Conservation (phyloP, 179 eudicot genomes). For the Corrigiola litoralis region DNA sequence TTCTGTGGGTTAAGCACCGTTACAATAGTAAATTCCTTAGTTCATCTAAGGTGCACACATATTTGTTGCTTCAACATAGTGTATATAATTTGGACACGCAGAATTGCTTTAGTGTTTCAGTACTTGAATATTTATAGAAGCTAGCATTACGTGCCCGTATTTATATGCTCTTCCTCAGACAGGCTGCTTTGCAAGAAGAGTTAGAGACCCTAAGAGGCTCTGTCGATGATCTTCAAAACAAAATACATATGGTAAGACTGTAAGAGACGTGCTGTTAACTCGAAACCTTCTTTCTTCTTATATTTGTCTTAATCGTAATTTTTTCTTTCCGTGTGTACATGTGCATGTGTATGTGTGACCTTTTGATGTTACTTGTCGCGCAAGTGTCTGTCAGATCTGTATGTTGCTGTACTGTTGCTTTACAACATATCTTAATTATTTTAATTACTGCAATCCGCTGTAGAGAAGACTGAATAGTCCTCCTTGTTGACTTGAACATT, state of each 20-base stretch:
- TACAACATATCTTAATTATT: too few relatives aligned
- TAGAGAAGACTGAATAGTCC: too few relatives aligned
- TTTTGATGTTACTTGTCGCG: too few relatives aligned
- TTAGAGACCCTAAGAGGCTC: slow-evolving; percentile 50
- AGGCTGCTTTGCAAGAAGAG: slow-evolving; percentile 78
- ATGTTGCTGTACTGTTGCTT: too few relatives aligned
- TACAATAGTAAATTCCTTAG: too few relatives aligned
- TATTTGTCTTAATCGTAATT: not conserved
- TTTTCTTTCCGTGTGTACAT: not conserved
- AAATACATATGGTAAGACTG: slow-evolving; percentile 67
- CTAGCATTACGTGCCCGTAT: slow-evolving; percentile 22
- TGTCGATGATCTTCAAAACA: slow-evolving; percentile 56
- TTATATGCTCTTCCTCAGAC: slow-evolving; percentile 65
- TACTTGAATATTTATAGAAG: not conserved
- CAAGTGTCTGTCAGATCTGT: too few relatives aligned
- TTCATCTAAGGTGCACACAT: too few relatives aligned
- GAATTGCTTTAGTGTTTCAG: too few relatives aligned
- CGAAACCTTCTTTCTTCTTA: not conserved
- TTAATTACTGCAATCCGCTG: too few relatives aligned
- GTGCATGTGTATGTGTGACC: too few relatives aligned
- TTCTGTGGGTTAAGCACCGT: too few relatives aligned
- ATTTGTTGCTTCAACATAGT: too few relatives aligned
- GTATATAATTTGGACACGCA: not conserved
- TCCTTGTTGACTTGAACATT: not conserved
- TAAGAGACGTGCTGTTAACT: slow-evolving; percentile 5